Evolutionary conservation across 2,329 filamentous ascomycete genomes (phyloP).

Genomic region (Botrytis paeoniae): DNA sequence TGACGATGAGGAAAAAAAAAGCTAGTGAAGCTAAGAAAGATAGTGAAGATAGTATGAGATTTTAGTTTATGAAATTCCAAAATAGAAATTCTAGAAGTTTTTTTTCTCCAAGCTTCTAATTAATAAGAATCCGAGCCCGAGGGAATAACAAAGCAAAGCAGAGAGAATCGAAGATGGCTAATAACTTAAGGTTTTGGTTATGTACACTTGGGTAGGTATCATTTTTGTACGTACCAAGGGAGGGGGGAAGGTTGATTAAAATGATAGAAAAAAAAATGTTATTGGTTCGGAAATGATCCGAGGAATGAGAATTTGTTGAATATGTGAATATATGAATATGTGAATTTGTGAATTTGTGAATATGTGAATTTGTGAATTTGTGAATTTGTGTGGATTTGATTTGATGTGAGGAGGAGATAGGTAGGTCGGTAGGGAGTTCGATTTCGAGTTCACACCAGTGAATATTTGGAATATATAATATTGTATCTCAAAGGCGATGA

Average conservation of each 20-base stretch:
- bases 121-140: background rate
- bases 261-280: background rate
- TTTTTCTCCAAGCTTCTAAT: background rate
- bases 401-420: background rate
- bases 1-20: background rate
- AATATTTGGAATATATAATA: background rate
- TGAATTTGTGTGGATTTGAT: background rate
- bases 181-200: background rate
- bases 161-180: background rate
- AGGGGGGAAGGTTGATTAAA: background rate
- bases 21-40: conserved; percentile 7
- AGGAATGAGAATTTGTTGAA: conserved; percentile 10
- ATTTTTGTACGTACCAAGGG: conserved; percentile 4
- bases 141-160: background rate
- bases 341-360: background rate
- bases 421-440: background rate
- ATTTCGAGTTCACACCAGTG: background rate
- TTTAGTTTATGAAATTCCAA: conserved; percentile 7
- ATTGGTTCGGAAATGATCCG: conserved; percentile 16
- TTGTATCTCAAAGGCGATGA: background rate
- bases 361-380: background rate
- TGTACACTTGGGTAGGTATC: background rate
- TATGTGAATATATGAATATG: background rate
- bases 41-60: background rate
- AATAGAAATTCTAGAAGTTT: conserved; percentile 3